Evolutionary conservation across 257 asterid species (phyloP), one percentile per base, ranked within the genome.

Genomic region (Datura wrightii): DNA sequence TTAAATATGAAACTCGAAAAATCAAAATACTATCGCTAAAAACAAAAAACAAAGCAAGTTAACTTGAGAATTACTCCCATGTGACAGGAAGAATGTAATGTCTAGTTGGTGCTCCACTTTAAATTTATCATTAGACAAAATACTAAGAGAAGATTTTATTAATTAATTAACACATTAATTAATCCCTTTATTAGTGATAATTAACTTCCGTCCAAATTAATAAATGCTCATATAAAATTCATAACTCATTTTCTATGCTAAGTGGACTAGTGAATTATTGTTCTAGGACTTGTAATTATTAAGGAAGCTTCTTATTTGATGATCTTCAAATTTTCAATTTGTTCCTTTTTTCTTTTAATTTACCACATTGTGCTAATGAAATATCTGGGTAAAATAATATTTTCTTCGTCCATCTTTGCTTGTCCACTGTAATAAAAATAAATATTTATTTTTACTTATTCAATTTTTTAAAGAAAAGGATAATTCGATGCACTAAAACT

Each of bases 151-250:
- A 74, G 59, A 74, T 19, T 52, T 74, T 19, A 52, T 74, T 74
- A 72, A 46, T 74, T 74, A 72, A 46, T 72, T 19, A 48, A n/a
- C 34, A 18, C 10, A 11, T 62, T 24, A 10, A 72, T 46, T 44
- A 46, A 72, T 46, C 19, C 3, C 3, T 16, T n/a, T 44, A 46
- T n/a, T 1, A 44, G 14, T 71, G 18, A 15, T 74, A 74, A 66
- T 66, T 62, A 62, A 71, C 80, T 44, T 71, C 39, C n/a, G 39
- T n/a, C 39, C 52, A n/a, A 71, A 71, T 71, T 2, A 74, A 71
- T 42, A 42, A 71, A 18, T 70, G 79, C 3, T 71, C 37, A 42
- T 16, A 18, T 8, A 46, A 71, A 46, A 6, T 46, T 46, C 58
- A 72, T 42, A 18, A 60, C 7, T n/a, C 24, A 39, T 39, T 37